Base-by-base conservation (phyloP, 73 alveolate genomes). In the Breviolum minutum region DNA sequence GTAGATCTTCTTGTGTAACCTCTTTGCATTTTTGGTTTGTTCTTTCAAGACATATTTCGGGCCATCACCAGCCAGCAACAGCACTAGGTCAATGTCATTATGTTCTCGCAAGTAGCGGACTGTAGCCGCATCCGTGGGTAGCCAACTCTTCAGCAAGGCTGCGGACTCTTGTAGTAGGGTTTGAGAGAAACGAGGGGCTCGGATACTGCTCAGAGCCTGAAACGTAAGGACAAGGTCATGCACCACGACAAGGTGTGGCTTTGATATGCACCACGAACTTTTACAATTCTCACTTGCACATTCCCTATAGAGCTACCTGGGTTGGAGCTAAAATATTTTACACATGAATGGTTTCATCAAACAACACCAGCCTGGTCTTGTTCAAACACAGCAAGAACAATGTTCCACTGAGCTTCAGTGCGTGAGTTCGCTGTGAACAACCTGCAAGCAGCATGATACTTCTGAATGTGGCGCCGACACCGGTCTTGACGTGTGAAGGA, bases 311-410 rank as follows among this genome's bases (percentile, higher is more conserved):
- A 40, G 54, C 54, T 40, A 40, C 5, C 30, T 16, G 81, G 26
- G 81, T 48, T 17, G 81, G 40, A 5, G 32, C 0, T 20, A 5
- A 8, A 30, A 71, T n/a, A 66, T 20, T 16, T 8, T 30, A 12
- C 10, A 30, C 27, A 11, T 10, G 4, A 30, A 20, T 20, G 19
- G 26, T 12, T 8, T 12, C 86, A n/a, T 9, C 16, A 14, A 14
- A 14, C 16, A 27, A 14, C 32, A 10, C 29, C 66, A 40, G 70
- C 68, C 94, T 84, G 94, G 26, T 26, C 27, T 27, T 84, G 94
- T 64, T 84, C 94, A 20, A 30, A 60, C 19, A 84, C 10, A 26
- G 94, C 94, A n/a, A 84, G 62, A 14, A 61, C 94, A 74, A 84
- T 6, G 29, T 84, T 20, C 77, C 73, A 84, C 77, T 84, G 94